Base-by-base conservation (phyloP, 2,329 filamentous ascomycete genomes). In the Alternaria incomplexa region DNA sequence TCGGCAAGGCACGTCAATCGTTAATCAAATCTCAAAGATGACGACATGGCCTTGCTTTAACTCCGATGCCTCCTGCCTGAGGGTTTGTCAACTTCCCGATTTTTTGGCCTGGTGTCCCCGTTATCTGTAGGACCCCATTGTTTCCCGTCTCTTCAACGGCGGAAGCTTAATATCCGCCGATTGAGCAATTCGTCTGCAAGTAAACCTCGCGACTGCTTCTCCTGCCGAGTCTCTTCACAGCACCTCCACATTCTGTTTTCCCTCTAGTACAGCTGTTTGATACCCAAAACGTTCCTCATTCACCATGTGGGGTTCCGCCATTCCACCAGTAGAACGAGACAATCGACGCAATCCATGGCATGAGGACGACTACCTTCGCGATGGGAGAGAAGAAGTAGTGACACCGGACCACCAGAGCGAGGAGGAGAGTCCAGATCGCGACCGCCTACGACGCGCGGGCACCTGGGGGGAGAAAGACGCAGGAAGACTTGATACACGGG, bases 401-500 rank as follows among this genome's bases (percentile, higher is more conserved):
- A 32, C 56, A 26, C 56, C 63, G 17, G 54, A 56, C 23, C 51
- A 36, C 15, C 64, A 63, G 9, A 74, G 67, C 44, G 63, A 61
- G 30, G 56, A 67, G 5, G 74, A 64, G 54, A 68, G 68, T 48
- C 69, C 76, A 10, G 54, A 71, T 79, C 60, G 65, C 40, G 66
- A 70, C 78, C 59, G 65, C 26, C 66, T 76, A 28, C 53, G 61
- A 79, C 73, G 77, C 76, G 70, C 71, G 46, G 69, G 88, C 32
- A 88, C 85, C 20, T 91, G 89, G 89, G 89, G 89, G 13, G 89
- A 91, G 74, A 79, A 82, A 48, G 86, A 89, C 73, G 82, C 83
- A 26, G 87, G 87, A 6, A 84, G 84, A 23, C 82, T 85, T 10
- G 85, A 83, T 70, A 83, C 84, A 43, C 78, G 80, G 10, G 79